These are phyloP conservation scores for Aspergillus neotritici DNA, from an alignment of 2,329 filamentous ascomycete species.

Conservation along the genomic window DNA sequence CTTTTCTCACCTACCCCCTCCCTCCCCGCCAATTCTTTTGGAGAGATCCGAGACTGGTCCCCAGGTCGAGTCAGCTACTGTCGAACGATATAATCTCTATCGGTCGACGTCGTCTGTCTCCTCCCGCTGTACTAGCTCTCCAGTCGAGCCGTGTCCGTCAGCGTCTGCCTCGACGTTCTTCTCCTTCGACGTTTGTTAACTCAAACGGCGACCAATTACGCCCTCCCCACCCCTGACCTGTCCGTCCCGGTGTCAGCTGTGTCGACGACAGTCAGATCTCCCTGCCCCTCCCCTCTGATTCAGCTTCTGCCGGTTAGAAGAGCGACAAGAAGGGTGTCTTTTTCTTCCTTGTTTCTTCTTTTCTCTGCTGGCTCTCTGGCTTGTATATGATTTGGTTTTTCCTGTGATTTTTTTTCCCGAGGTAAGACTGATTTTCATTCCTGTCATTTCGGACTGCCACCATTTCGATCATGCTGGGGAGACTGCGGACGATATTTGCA, in stretches of 20 bases:
- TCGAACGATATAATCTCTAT: conserved; percentile 20
- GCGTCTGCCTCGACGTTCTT: conserved; percentile 32
- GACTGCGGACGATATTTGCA: not conserved
- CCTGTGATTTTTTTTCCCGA: conserved; percentile 15
- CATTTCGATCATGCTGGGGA: not conserved
- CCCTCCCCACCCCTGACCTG: conserved; percentile 19
- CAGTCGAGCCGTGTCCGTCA: conserved; percentile 37
- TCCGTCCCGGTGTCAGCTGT: conserved; percentile 29
- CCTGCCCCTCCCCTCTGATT: conserved; percentile 20
- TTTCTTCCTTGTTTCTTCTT: conserved; percentile 19
- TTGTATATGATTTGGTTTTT: conserved; percentile 21
- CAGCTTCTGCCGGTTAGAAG: conserved; percentile 37
- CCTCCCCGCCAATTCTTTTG: conserved; percentile 27
- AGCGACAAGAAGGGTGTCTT: conserved; percentile 28
- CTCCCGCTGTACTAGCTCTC: conserved; percentile 29
- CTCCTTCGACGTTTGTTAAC: conserved; percentile 36
- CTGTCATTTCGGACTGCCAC: not conserved
- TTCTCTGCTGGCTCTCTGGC: conserved; percentile 16
- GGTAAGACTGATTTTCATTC: not conserved
- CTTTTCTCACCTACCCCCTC: conserved; percentile 16
- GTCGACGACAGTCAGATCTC: conserved; percentile 27
- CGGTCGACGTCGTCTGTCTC: conserved; percentile 22
- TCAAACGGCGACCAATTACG: conserved; percentile 29
- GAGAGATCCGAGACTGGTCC: conserved; percentile 37
- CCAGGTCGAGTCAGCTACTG: conserved; percentile 24